Conservation (phyloP, 2,329 filamentous ascomycete genomes). For the Xylariales sp. region DNA sequence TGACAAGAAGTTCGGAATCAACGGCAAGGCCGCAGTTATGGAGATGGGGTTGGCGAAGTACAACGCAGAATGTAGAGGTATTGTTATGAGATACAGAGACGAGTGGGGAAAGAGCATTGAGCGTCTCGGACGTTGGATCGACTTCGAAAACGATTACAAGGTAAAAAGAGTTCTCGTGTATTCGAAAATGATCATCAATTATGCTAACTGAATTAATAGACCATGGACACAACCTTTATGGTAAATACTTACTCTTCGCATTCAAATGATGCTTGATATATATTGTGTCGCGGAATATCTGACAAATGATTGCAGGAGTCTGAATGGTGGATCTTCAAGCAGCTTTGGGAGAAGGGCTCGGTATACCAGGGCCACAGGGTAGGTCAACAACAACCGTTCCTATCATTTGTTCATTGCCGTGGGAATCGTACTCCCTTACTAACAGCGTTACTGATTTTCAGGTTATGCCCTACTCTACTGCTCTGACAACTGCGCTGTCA, state of each 20-base stretch:
- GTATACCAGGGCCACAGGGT: constrained; percentile 87
- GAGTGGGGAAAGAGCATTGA: constrained; percentile 91
- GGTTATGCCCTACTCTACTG: constrained; percentile 96
- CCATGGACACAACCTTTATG: constrained; percentile 94
- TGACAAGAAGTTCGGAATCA: constrained; percentile 90
- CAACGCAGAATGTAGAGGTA: constrained; percentile 85
- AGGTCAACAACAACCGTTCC: no score
- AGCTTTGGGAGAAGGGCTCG: constrained; percentile 81
- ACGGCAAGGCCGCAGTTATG: constrained; percentile 80
- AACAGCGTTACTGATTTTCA: no score
- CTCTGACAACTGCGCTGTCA: constrained; percentile 81
- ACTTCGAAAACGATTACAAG: constrained; percentile 98
- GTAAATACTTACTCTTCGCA: no score
- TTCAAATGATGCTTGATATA: no score
- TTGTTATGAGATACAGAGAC: constrained; percentile 84
- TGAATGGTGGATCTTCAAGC: constrained; percentile 95
- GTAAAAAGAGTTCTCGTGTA: no score
- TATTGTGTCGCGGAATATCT: no score
- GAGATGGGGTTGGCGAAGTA: constrained; percentile 84
- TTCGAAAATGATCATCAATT: not conserved
- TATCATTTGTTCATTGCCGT: no score
- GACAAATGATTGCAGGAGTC: no score
- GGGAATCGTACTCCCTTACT: no score
- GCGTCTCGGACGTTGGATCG: constrained; percentile 88
- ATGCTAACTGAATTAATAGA: constrained; percentile 35